A percentile compares a stretch with the other conserved stretches of the same genome.
These are phyloP conservation scores for Pseudopithomyces chartarum DNA, from an alignment of 2,329 filamentous ascomycete species.

Conservation along the genomic window DNA sequence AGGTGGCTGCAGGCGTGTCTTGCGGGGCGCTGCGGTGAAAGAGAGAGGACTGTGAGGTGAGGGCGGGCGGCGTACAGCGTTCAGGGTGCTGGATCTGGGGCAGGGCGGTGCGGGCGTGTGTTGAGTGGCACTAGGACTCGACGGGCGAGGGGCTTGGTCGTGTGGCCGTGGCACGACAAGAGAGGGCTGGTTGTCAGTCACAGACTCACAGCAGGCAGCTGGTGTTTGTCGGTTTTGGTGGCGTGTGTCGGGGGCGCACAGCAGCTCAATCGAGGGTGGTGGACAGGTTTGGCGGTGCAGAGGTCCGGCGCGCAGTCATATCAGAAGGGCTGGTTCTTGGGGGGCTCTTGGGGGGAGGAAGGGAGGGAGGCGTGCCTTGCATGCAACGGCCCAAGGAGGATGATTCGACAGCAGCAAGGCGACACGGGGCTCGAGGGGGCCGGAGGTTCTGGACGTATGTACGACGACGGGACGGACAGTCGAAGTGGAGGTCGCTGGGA, in stretches of 20 bases:
- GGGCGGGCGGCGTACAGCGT: constrained; percentile 27
- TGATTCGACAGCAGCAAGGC: constrained; percentile 15
- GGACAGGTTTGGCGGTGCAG: constrained; percentile 14
- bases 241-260: background rate
- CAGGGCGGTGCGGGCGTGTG: constrained; percentile 18
- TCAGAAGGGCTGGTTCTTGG: constrained; percentile 17
- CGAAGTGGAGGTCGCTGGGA: constrained; percentile 25
- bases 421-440: constrained; percentile 26
- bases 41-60: constrained; percentile 22
- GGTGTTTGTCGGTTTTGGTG: constrained; percentile 1
- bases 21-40: constrained; percentile 13
- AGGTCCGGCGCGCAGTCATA: constrained; percentile 25
- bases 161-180: constrained; percentile 29
- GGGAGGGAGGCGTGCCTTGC: constrained; percentile 41
- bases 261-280: constrained; percentile 1
- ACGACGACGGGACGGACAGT: constrained; percentile 27
- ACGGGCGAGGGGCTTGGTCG: constrained; percentile 20
- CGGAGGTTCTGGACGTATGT: constrained; percentile 38
- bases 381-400: constrained; percentile 32
- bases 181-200: constrained; percentile 18
- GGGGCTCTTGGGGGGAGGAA: constrained; percentile 7
- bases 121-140: constrained; percentile 5
- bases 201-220: constrained; percentile 25
- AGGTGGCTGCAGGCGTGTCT: constrained; percentile 42
- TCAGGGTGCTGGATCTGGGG: constrained; percentile 28